Evolutionary conservation across 2,329 filamentous ascomycete genomes (phyloP), one percentile per base, ranked within the genome.

Genomic region (Sclerotinia trifoliorum): DNA sequence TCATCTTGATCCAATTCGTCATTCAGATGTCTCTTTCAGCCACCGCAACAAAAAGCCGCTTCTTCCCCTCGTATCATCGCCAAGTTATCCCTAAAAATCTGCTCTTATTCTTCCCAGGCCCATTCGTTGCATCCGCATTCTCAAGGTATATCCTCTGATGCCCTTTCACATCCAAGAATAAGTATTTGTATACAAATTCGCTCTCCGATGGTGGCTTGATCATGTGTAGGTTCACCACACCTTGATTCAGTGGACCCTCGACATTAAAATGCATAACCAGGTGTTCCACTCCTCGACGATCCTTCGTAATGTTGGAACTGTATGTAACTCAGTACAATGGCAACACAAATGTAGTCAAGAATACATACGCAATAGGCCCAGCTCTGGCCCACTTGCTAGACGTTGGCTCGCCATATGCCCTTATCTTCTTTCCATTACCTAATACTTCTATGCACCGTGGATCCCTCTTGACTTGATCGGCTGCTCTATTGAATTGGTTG

Each of bases 181-280:
- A 82, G 76, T 93, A 88, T 76, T 89, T 87, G 80, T 97, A 97
- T 74, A 91, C 85, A 77, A 88, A 97, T 75, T 93, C 87, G 52
- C 92, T 88, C 63, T 83, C 80, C 49, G 88, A 84, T 2, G 85
- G 82, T 48, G 82, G 82, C 78, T 88, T 92, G 58, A 89, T 84
- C 85, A 97, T 87, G 78, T 97, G 93, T 66, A 96, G 81, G 72
- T 88, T 84, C 8, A 93, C 93, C 0, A 89, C 83, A 19, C 94
- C 94, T 35, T 85, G 85, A 66, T 90, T 91, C 46, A 86, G 81
- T 2, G 91, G 89, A 0, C 94, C 94, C 77, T 94, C 88, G 51
- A 96, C 90, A 77, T 95, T 88, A 78, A 97, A 97, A 73, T 93
- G 88, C 85, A 97, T 93, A 71, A 87, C 81, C 71, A 97, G 78